A percentile compares a stretch with the other conserved stretches of the same genome.
These are phyloP conservation scores for Camellia japonica DNA, from an alignment of 148 eudicot species.

Conservation along the genomic window DNA sequence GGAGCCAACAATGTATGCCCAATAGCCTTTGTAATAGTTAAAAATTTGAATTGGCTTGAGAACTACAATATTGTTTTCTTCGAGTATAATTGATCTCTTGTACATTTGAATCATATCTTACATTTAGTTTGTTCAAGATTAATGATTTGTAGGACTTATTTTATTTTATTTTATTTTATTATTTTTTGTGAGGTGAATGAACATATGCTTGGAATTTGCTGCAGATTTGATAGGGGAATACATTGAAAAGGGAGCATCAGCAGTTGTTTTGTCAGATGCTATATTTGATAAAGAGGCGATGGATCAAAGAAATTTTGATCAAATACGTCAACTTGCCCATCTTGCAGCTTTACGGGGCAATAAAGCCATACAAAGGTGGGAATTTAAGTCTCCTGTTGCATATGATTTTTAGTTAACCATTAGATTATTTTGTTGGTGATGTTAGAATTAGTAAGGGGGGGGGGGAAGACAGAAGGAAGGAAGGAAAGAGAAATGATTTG, in stretches of 20 bases:
- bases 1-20: background rate
- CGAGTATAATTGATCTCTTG: background rate
- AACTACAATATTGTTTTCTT: background rate
- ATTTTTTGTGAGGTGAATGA: background rate
- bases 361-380: slow-evolving; percentile 47
- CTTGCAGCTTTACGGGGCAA: slow-evolving; percentile 46
- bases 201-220: slow-evolving; percentile 13
- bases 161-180: background rate
- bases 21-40: background rate
- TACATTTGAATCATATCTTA: background rate
- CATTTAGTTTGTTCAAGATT: background rate
- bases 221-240: slow-evolving; percentile 57
- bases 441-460: no score
- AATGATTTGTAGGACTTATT: background rate
- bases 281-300: slow-evolving; percentile 69
- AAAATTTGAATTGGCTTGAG: background rate
- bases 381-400: background rate
- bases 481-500: no score
- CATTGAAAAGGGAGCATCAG: slow-evolving; percentile 64
- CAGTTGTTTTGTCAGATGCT: slow-evolving; percentile 84
- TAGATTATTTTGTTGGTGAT: background rate
- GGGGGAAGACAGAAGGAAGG: no score
- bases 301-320: slow-evolving; percentile 40
- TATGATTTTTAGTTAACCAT: background rate
- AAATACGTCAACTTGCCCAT: slow-evolving; percentile 47